Percentiles rank a stretch among this genome's conserved stretches.
Evolutionary conservation across 805 yeast species (phyloP).

Genomic region (Wickerhamiella cacticola): DNA sequence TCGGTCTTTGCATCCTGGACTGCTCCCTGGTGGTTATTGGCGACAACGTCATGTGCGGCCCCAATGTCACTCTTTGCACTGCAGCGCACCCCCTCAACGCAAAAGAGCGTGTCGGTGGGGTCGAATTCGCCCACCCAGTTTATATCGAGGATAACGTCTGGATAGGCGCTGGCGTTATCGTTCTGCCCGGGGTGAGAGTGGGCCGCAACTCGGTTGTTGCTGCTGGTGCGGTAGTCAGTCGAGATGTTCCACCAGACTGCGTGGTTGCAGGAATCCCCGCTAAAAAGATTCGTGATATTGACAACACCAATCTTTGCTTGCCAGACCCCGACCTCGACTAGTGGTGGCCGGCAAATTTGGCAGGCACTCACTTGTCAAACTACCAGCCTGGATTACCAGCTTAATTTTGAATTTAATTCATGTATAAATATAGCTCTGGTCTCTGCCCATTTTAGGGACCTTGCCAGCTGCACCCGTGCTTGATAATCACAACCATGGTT

Average conservation of each 20-base stretch:
- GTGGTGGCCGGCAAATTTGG: neutral
- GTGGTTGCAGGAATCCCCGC: slow-evolving; percentile 60
- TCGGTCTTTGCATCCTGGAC: slow-evolving; percentile 42
- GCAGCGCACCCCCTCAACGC: slow-evolving; percentile 57
- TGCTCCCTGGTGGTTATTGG: slow-evolving; percentile 51
- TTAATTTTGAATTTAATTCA: too few relatives aligned
- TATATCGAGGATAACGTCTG: slow-evolving; percentile 54
- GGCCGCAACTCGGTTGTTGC: slow-evolving; percentile 54
- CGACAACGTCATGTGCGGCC: slow-evolving; percentile 47
- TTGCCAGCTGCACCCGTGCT: too few relatives aligned
- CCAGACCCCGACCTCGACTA: slow-evolving; percentile 6
- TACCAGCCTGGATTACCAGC: too few relatives aligned
- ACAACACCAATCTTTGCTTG: slow-evolving; percentile 6
- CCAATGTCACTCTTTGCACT: slow-evolving; percentile 46
- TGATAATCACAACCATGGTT: neutral
- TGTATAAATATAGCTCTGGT: too few relatives aligned
- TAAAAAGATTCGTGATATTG: slow-evolving; percentile 21
- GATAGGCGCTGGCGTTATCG: slow-evolving; percentile 46
- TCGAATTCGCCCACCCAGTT: slow-evolving; percentile 47
- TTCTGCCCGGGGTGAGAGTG: slow-evolving; percentile 54
- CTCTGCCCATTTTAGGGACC: too few relatives aligned
- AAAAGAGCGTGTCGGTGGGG: slow-evolving; percentile 31
- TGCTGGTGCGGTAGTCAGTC: slow-evolving; percentile 55
- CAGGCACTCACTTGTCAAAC: too few relatives aligned
- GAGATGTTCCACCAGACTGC: slow-evolving; percentile 41